Evolutionary conservation across 768 basidiomycete genomes (phyloP).

Genomic region (Tylopilus sp.): DNA sequence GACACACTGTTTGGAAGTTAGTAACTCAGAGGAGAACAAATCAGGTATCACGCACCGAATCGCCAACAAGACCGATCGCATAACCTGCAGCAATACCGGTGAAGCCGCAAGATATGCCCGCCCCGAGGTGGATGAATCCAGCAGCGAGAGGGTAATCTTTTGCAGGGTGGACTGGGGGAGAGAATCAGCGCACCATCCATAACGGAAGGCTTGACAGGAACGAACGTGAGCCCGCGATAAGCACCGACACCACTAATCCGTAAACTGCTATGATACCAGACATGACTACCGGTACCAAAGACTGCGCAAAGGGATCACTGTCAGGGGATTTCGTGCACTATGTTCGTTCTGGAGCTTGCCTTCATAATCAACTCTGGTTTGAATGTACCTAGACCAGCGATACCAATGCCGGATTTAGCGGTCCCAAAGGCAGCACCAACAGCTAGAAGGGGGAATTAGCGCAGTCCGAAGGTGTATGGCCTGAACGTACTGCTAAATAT

Average conservation of each 20-base stretch:
- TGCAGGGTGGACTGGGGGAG: slow-evolving; percentile 51
- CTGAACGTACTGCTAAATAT: slow-evolving; percentile 81
- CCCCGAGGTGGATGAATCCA: slow-evolving; percentile 90
- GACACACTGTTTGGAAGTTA: slow-evolving; percentile 58
- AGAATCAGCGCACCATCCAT: slow-evolving; percentile 11
- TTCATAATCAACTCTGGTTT: slow-evolving; percentile 98
- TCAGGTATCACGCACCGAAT: slow-evolving; percentile 63
- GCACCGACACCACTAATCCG: slow-evolving; percentile 91
- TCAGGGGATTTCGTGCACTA: neutral
- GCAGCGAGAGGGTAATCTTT: slow-evolving; percentile 77
- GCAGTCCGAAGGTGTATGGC: slow-evolving; percentile 1
- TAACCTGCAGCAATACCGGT: slow-evolving; percentile 93
- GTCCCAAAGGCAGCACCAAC: slow-evolving; percentile 96
- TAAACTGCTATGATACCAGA: slow-evolving; percentile 98
- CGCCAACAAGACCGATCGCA: slow-evolving; percentile 92
- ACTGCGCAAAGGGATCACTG: slow-evolving; percentile 43
- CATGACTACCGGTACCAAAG: slow-evolving; percentile 96
- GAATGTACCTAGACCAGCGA: slow-evolving; percentile 91
- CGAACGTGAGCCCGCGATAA: slow-evolving; percentile 72
- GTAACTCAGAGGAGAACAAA: neutral
- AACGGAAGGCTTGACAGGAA: slow-evolving; percentile 9
- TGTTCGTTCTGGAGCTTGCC: slow-evolving; percentile 39
- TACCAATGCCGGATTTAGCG: slow-evolving; percentile 95
- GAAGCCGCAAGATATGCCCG: slow-evolving; percentile 86
- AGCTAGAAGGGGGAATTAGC: slow-evolving; percentile 43